A percentile compares a stretch with the other conserved stretches of the same genome.
Conservation (phyloP, 768 basidiomycete species). For the Termitomyces sp. region DNA sequence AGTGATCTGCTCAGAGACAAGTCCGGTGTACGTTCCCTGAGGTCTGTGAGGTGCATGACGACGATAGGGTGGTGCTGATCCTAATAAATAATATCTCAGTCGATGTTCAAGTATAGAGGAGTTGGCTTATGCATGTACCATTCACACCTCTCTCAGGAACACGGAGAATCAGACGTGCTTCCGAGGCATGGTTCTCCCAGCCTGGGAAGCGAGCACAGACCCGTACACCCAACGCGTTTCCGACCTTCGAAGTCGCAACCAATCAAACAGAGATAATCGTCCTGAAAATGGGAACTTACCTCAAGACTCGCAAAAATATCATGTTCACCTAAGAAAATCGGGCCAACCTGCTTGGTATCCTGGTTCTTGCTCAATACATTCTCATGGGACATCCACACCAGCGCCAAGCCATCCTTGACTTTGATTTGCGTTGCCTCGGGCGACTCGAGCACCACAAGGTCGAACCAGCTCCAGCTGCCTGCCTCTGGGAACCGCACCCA, state of each 20-base stretch:
- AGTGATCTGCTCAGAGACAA: conserved; percentile 8
- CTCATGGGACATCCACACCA: conserved; percentile 26
- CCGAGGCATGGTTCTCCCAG: conserved; percentile 24
- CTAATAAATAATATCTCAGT: not conserved
- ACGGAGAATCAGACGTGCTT: conserved; percentile 22
- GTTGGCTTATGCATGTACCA: not conserved
- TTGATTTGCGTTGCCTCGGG: conserved; percentile 17
- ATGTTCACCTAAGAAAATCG: conserved; percentile 1
- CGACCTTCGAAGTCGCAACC: conserved; percentile 14
- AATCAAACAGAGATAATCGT: not conserved
- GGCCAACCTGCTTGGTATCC: conserved; percentile 14
- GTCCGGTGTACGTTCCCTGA: conserved; percentile 6
- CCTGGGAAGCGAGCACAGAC: conserved; percentile 25
- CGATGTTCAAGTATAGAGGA: not conserved
- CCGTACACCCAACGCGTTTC: conserved; percentile 27
- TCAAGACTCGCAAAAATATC: conserved; percentile 9
- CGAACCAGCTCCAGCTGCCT: conserved; percentile 29
- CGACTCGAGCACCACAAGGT: conserved; percentile 24
- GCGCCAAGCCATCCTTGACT: conserved; percentile 19
- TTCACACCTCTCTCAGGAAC: conserved; percentile 20
- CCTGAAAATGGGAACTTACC: not conserved
- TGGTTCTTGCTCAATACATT: conserved; percentile 12
- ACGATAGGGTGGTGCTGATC: not conserved
- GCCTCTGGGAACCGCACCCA: conserved; percentile 9
- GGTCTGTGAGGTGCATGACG: conserved; percentile 3